Base-by-base conservation (phyloP, 805 yeast species). In the Saturnispora mendoncae region DNA sequence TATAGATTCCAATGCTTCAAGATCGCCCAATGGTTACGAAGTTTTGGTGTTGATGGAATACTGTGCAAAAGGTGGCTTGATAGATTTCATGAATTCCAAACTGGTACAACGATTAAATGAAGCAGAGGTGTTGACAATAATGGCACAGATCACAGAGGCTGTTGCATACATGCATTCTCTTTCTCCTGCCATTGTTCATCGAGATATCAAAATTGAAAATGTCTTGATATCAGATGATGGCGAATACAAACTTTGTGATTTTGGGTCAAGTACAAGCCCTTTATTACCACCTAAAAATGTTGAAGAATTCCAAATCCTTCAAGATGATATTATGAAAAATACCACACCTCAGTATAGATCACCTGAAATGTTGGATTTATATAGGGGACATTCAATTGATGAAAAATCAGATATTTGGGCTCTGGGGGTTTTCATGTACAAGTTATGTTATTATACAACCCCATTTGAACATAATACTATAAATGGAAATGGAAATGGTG, bases 401-500 rank as follows among this genome's bases (percentile, higher is more conserved):
- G 92, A 84, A 55, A 84, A 84, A 57, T 75, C 85, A 39, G 94
- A 84, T 57, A 72, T 84, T 18, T 84, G 94, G 94, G 94, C 94
- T 0, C 57, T 84, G 27, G 94, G 94, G 10, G 74, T 83, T 21
- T 80, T 83, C 48, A 58, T 84, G 26, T 84, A 83, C 64, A 84
- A 84, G 55, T 56, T 84, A 37, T 81, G 92, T 54, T 84, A 80
- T 58, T 84, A 80, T 52, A 83, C 84, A 1, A 84, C 94, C 0
- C 94, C 94, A 0, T 84, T 84, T 55, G 94, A 84, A 57, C 64
- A 60, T 24, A 64, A 66, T 34, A 46, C 61, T 6, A 61, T 62
- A 36, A 61, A 62, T 46, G 62, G 62, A 9, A 55, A 52, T 33
- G 56, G 55, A 3, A 54, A 57, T 34, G 65, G 54, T 12, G 62